Evolutionary conservation across 192 early-diverging fungal species (phyloP), one percentile per base, ranked within the genome.

Genomic region (Umbelopsis ramanniana): DNA sequence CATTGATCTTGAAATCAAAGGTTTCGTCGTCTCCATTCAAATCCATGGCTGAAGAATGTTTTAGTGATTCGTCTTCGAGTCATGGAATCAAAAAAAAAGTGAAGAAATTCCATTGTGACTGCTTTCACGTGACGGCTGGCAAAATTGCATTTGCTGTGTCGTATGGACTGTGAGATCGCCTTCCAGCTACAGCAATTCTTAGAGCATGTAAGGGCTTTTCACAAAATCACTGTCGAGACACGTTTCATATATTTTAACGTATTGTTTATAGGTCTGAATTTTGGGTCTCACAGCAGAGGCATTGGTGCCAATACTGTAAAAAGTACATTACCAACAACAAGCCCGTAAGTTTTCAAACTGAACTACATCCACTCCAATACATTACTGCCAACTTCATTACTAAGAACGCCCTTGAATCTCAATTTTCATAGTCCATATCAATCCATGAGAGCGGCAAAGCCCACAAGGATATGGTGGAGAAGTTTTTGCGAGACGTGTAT

Each of bases 231-330:
- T 29, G 8, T 12, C 23, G 6, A 12, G 6, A 5, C 29, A 29
- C 23, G 7, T 26, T 7, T 9, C 52, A 1, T 54, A 26, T 26
- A 54, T n/a, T 24, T 23, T 54, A 54, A 54, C 26, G 22, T 11
- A 24, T 37, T 19, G 11, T 14, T 63, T 2, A 12, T 37, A 86
- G 81, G 85, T 74, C 86, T 0, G 86, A 86, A 21, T 85, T 82
- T 67, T 88, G 91, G 91, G 86, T 89, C 38, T 90, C 91, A 6
- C 88, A 91, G 76, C 88, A 87, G 79, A 93, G 92, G 76, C 89
- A 90, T 82, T 96, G 86, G 86, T 96, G 94, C 79, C 85, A 87
- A 47, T 96, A 93, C 82, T 96, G 94, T 82, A 82, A 87, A 76
- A 91, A 92, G 45, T 94, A 86, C 75, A 85, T 96, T 53, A 84